These are phyloP conservation scores for Erysimum cheiranthoides DNA, from an alignment of 345 rosid genomes.

Conservation along the genomic window DNA sequence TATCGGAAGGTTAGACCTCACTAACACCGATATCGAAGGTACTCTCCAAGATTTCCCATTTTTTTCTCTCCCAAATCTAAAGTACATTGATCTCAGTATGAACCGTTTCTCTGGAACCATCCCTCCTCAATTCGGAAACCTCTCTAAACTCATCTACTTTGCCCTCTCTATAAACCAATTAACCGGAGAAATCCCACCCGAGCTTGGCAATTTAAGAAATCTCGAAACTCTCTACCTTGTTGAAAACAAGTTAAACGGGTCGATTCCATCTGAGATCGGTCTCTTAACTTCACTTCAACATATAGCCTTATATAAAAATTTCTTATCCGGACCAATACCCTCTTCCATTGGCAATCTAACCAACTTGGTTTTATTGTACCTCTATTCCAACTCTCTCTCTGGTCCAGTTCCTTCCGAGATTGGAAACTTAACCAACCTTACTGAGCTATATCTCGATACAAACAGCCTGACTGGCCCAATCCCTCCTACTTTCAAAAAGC, in stretches of 20 bases:
- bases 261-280: conserved; percentile 41
- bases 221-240: conserved; percentile 40
- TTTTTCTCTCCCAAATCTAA: conserved; percentile 28
- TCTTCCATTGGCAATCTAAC: no score
- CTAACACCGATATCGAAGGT: conserved; percentile 34
- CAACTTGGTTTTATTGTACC: no score
- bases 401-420: no score
- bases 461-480: no score
- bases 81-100: conserved; percentile 41
- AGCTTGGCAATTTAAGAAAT: conserved; percentile 40
- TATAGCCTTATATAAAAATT: background rate
- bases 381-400: no score
- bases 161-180: conserved; percentile 44
- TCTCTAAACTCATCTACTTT: conserved; percentile 47
- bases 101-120: conserved; percentile 45
- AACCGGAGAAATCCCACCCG: conserved; percentile 43
- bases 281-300: conserved; percentile 35
- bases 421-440: no score
- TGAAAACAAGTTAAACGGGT: conserved; percentile 45
- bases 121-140: conserved; percentile 40
- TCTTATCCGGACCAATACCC: no score
- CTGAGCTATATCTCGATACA: no score
- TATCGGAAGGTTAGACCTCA: conserved; percentile 40
- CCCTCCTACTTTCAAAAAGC: no score
- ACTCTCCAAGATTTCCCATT: conserved; percentile 33